A percentile compares a stretch with the other conserved stretches of the same genome.
phyloP scores from a whole-genome alignment of 441 rosid species.

The Euphorbia schlechtendalii region DNA sequence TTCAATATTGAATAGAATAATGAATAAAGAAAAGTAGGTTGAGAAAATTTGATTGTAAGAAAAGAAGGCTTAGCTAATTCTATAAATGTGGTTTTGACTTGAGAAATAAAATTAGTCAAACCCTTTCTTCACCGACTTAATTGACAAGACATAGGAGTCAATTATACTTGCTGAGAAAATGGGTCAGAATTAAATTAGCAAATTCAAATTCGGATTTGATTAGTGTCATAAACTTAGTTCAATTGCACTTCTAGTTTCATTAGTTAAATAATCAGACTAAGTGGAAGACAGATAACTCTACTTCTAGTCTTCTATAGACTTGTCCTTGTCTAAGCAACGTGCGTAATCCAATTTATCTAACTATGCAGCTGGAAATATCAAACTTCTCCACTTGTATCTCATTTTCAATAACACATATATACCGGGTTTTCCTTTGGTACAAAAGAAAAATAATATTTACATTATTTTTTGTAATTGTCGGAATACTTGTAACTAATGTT shows the following conservation, averaged over 20 bases:
- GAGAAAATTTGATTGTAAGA: not conserved
- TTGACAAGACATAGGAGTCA: too few relatives aligned
- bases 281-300: too few relatives aligned
- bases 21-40: constrained; percentile 1
- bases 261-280: not conserved
- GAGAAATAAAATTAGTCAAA: not conserved
- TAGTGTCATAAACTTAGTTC: not conserved
- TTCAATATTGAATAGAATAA: not conserved
- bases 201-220: constrained; percentile 20
- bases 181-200: constrained; percentile 1
- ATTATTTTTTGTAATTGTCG: too few relatives aligned
- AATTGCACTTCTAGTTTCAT: not conserved
- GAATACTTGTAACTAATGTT: too few relatives aligned
- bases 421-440: too few relatives aligned
- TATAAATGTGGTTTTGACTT: constrained; percentile 1
- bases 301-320: too few relatives aligned
- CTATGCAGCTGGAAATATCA: not conserved
- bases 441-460: too few relatives aligned
- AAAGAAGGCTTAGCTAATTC: too few relatives aligned
- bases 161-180: not conserved
- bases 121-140: constrained; percentile 3
- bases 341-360: not conserved
- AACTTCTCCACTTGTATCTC: too few relatives aligned
- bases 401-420: too few relatives aligned
- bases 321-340: not conserved